Base-by-base conservation (phyloP, 805 yeast genomes). In the Saturnispora bothae region DNA sequence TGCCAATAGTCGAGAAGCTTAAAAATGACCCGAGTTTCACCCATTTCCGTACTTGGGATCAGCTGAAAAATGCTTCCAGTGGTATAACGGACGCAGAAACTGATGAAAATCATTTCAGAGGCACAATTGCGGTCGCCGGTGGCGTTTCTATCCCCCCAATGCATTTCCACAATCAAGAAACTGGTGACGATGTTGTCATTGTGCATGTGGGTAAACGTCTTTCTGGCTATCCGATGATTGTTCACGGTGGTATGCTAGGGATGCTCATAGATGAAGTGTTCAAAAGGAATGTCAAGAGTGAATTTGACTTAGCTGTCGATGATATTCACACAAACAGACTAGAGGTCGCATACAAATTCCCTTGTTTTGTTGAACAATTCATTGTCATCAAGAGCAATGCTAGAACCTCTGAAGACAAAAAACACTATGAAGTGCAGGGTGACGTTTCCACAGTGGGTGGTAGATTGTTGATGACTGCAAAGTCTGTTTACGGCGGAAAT, bases 181-280 rank as follows among this genome's bases (percentile, higher is more conserved):
- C 72, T 1, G 66, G 68, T 37, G 81, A 82, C 47, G 69, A 79
- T 0, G 66, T 82, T 1, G 70, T 84, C 0, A 67, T 85, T 5
- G 65, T 83, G 19, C 94, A 84, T 53, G 66, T 81, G 37, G 96
- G 96, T 0, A 74, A 78, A 51, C 71, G 70, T 43, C 57, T 86
- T 16, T 77, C 89, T 31, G 96, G 96, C 1, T 86, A 80, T 53
- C 96, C 96, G 2, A 78, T 83, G 48, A 60, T 88, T 15, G 70
- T 84, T 3, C 96, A 86, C 53, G 96, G 96, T 3, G 96, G 96
- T 0, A 72, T 88, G 21, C 54, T 86, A 22, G 94, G 88, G 7
- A 78, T 94, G 0, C 61, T 86, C 1, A 60, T 85, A 39, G 92
- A 84, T 51, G 95, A 86, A 48, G 68, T 81, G 5, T 69, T 78